Evolutionary conservation across 164 flowering plant species (phyloP), one percentile per base, ranked within the genome.

Genomic region (Dillenia suffruticosa): DNA sequence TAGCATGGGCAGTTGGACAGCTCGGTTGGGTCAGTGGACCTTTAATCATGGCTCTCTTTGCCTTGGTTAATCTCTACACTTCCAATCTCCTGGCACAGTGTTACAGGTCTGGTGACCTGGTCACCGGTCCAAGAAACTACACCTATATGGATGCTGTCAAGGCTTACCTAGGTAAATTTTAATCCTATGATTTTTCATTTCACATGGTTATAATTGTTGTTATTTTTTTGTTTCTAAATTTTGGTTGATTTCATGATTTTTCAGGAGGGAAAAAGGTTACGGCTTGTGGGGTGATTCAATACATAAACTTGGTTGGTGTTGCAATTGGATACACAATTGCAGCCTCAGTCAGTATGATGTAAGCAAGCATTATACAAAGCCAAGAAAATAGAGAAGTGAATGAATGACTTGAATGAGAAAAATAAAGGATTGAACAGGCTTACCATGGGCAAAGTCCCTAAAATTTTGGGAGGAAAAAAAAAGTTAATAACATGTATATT

Each of bases 241-340:
- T 53, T 46, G 58, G 9, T 49, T 63, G 44, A 45, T 49, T 8
- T 51, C 13, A 12, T 24, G 12, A 22, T 61, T 62, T 13, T 57
- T 13, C 71, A 75, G 84, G 84, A 24, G 89, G 87, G 8, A 50
- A 47, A 44, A 76, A 78, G 67, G 93, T 83, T 3, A 72, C 56
- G 17, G 5, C 82, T 3, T 87, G 92, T 66, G 93, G 93, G 10
- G 46, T 55, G 43, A 81, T 87, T 54, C 93, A 87, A 62, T 85
- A 87, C 54, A 0, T 83, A 57, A 87, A 82, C 59, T 62, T 87
- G 50, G 76, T 85, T 65, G 93, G 93, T 4, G 76, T 80, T 14
- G 90, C 88, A 1, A 81, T 87, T 59, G 93, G 93, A 1, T 87
- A 87, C 63, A 87, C 93, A 5, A 87, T 87, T 43, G 93, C 90